Percentiles rank a stretch among this genome's conserved stretches.
Evolutionary conservation across 2,329 filamentous ascomycete genomes (phyloP).

Genomic region (Curvularia lunata): DNA sequence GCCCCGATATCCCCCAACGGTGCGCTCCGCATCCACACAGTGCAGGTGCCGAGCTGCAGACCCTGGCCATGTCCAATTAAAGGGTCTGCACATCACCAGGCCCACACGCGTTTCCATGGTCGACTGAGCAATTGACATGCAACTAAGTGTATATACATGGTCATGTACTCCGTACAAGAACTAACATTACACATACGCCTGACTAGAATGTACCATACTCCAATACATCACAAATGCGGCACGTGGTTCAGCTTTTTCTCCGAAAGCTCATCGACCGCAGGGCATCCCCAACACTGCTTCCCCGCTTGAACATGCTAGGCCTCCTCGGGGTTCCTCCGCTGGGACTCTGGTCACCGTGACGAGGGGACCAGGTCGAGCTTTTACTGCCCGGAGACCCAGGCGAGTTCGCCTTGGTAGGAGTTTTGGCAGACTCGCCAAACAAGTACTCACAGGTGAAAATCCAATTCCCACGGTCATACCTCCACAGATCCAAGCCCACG

Average conservation of each 20-base stretch:
- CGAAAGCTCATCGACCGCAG: slow-evolving; percentile 25
- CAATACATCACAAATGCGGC: background rate
- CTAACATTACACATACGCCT: background rate
- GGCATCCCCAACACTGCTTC: slow-evolving; percentile 24
- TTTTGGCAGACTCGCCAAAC: slow-evolving; percentile 33
- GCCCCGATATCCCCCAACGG: background rate
- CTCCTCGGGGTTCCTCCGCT: slow-evolving; percentile 13
- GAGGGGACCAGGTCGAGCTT: slow-evolving; percentile 7
- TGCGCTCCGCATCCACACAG: slow-evolving; percentile 3
- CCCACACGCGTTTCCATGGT: too few species aligned
- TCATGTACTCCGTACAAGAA: background rate
- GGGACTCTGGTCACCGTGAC: slow-evolving; percentile 3
- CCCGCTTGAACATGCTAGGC: slow-evolving; percentile 24
- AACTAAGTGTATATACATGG: background rate
- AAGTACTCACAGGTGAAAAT: slow-evolving; percentile 46
- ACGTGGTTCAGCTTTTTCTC: slow-evolving; percentile 14
- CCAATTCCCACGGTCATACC: slow-evolving; percentile 53
- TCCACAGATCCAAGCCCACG: slow-evolving; percentile 52
- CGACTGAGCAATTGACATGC: background rate
- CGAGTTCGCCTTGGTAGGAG: slow-evolving; percentile 1
- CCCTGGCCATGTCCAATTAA: background rate
- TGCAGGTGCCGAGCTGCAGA: background rate
- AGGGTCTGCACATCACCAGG: background rate
- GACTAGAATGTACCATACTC: background rate
- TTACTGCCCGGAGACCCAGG: background rate